Base-by-base conservation (phyloP, 495 filamentous ascomycete genomes). In the Penicillium chermesinum region DNA sequence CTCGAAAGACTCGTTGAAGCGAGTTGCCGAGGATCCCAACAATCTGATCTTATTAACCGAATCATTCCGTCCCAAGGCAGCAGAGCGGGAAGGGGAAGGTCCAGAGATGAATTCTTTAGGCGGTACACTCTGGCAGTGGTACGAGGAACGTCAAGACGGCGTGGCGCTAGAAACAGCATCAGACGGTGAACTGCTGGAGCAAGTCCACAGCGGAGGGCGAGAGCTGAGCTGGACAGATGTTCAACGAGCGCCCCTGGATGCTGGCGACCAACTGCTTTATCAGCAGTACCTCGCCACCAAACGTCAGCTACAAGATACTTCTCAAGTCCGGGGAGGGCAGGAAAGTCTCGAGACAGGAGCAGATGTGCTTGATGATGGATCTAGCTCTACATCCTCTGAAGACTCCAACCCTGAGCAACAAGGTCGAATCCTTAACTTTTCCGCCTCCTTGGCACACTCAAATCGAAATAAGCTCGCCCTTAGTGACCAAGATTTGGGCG, bases 1-100 rank as follows among this genome's bases (percentile, higher is more conserved):
- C 57, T 93, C 94, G 1, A 87, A 84, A 59, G 83, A 90, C n/a
- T 79, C 90, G 5, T 65, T 97, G n/a, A 77, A 77, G 36, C 69
- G 69, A 17, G 76, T 99, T 42, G 87, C 88, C 0, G 71, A 76
- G 40, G 87, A 94, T 51, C 70, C 81, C 1, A 78, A 80, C 25
- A 98, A 95, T 58, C 68, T 96, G 34, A 76, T 97, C 20, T 77
- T 97, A 43, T 73, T 98, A 19, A 95, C 93, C 0, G 89, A 97
- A 57, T 67, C 70, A 0, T 61, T 72, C 38, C 71, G 66, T 44
- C 76, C 72, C 48, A 69, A 75, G 2, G 68, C 65, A 17, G 40
- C 67, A 2, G 58, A 61, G 19, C 61, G 66, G 14, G 47, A 49
- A 2, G 62, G 62, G 12, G 65, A 68, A 3, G 67, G 69, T 0